A percentile compares a stretch with the other conserved stretches of the same genome.
These are phyloP conservation scores for Albophoma yamanashiensis DNA, from an alignment of 2,329 filamentous ascomycete genomes.

Conservation along the genomic window DNA sequence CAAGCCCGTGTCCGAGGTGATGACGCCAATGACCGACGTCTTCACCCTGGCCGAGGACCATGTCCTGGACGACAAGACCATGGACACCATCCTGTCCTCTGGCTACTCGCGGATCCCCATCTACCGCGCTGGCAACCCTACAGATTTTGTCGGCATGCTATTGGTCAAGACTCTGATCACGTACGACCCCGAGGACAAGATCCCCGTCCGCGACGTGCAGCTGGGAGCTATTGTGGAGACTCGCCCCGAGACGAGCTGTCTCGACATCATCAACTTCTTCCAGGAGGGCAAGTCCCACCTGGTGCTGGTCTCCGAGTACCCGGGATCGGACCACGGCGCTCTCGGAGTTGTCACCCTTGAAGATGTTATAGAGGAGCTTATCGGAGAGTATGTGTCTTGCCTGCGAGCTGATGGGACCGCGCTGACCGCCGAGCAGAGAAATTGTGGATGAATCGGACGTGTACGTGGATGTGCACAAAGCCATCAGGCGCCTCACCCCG, in stretches of 20 bases:
- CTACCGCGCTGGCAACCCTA: slow-evolving; percentile 69
- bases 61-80: slow-evolving; percentile 82
- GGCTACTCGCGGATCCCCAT: slow-evolving; percentile 96
- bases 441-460: slow-evolving; percentile 99
- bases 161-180: slow-evolving; percentile 98
- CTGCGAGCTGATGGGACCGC: not conserved
- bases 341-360: slow-evolving; percentile 92
- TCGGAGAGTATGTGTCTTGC: slow-evolving; percentile 61
- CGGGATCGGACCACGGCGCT: slow-evolving; percentile 83
- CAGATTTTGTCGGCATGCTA: slow-evolving; percentile 94
- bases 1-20: slow-evolving; percentile 88
- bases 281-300: slow-evolving; percentile 99
- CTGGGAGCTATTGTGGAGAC: slow-evolving; percentile 93
- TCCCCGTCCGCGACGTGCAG: slow-evolving; percentile 79
- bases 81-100: slow-evolving; percentile 85
- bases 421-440: slow-evolving; percentile 47
- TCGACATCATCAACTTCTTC: slow-evolving; percentile 99
- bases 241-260: slow-evolving; percentile 84
- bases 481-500: slow-evolving; percentile 78
- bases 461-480: slow-evolving; percentile 96
- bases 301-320: slow-evolving; percentile 85
- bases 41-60: slow-evolving; percentile 96
- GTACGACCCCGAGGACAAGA: slow-evolving; percentile 90
- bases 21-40: slow-evolving; percentile 98
- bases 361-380: slow-evolving; percentile 96